Evolutionary conservation across 2,329 filamentous ascomycete genomes (phyloP), one percentile per base, ranked within the genome.

Genomic region (Elsinoe batatas): DNA sequence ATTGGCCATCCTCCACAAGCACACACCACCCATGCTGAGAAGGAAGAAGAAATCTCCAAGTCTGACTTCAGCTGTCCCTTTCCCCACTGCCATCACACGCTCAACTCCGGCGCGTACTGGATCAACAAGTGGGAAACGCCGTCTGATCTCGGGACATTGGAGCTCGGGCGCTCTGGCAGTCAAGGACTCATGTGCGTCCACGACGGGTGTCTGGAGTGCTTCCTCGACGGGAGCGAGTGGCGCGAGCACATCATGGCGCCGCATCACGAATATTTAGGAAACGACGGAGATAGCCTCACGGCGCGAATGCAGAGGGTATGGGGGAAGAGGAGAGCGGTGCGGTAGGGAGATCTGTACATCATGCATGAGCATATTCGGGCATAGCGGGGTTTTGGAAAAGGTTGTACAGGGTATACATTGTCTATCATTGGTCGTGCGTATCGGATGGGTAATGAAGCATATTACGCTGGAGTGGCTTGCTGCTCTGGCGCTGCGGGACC

Each of bases 201-300:
- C 38, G 57, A 54, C 8, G 58, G 59, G 17, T 66, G 64, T 42
- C 46, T 53, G 3, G 58, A 49, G n/a, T 47, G 54, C 20, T 65
- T 65, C 35, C 43, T 40, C n/a, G 56, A 58, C 20, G 59, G 57
- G 32, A 53, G 59, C 30, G 58, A 62, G 12, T 67, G 64, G 64
- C 53, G 56, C 6, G 43, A 58, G 6, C 63, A 66, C 53, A 61
- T 67, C 44, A 46, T 60, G 5, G 47, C 20, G 11, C 56, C 60
- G 12, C 64, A 67, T 57, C 64, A 67, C 50, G 59, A 64, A 58
- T n/a, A 51, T 13, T 15, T 37, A 30, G 35, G 15, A 4, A 17
- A 37, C 4, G 15, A 22, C 13, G 32, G 18, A 33, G 35, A 33
- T 7, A 54, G 33, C 18, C 49, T 46, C 40, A 38, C 26, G 17